Evolutionary conservation across 1,284 basidiomycete species (phyloP).

Genomic region (Ustilago cynodontis): DNA sequence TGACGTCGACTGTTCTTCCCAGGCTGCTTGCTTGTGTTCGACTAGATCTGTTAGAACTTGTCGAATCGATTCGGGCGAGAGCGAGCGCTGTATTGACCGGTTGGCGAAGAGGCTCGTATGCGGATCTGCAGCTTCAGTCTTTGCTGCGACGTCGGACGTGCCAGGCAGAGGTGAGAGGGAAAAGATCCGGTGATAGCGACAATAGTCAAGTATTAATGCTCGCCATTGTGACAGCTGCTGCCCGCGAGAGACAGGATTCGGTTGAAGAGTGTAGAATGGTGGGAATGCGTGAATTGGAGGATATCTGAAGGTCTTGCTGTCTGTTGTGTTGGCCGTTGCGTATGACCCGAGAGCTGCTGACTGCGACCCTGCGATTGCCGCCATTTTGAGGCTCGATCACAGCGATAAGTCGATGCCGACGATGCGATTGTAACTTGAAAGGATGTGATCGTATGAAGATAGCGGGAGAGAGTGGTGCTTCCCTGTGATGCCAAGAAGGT

Average conservation of each 20-base stretch:
- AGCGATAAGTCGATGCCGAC: background rate
- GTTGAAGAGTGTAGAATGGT: slow-evolving; percentile 74
- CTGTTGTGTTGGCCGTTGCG: slow-evolving; percentile 1
- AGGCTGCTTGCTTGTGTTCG: slow-evolving; percentile 44
- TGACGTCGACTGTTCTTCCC: slow-evolving; percentile 39
- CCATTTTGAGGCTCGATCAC: background rate
- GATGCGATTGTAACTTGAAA: background rate
- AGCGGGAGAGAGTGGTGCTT: no score
- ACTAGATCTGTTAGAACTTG: slow-evolving; percentile 55
- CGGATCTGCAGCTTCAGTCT: slow-evolving; percentile 14
- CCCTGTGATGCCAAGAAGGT: background rate
- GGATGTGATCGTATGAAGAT: background rate
- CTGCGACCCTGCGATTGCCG: background rate
- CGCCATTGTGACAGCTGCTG: slow-evolving; percentile 73
- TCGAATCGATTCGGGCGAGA: slow-evolving; percentile 46
- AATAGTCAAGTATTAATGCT: slow-evolving; percentile 71
- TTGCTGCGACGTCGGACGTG: slow-evolving; percentile 1
- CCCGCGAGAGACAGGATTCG: slow-evolving; percentile 72
- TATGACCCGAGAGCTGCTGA: slow-evolving; percentile 5
- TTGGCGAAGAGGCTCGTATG: slow-evolving; percentile 41
- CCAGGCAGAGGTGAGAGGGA: slow-evolving; percentile 66
- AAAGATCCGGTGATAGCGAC: slow-evolving; percentile 71
- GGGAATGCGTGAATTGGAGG: slow-evolving; percentile 74
- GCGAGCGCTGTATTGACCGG: slow-evolving; percentile 32
- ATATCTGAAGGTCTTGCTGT: slow-evolving; percentile 66